A percentile compares a stretch with the other conserved stretches of the same genome.
These are phyloP conservation scores for Conidiobolus incongruus DNA, from an alignment of 371 early-diverging fungal genomes.

Conservation along the genomic window DNA sequence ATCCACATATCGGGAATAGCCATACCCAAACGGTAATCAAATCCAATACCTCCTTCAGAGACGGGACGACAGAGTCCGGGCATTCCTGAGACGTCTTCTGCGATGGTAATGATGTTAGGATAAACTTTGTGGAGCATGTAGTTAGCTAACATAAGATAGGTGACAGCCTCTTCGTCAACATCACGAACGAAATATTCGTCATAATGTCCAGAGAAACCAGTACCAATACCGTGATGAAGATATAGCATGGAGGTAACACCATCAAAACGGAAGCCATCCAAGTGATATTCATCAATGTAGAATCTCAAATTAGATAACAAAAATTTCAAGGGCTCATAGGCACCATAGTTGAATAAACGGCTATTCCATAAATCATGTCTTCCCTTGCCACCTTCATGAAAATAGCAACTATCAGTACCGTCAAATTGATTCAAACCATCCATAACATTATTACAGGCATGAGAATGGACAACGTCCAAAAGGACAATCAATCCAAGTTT, in stretches of 20 bases:
- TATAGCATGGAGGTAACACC: slow-evolving; percentile 95
- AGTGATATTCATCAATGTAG: slow-evolving; percentile 70
- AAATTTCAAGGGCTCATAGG: slow-evolving; percentile 76
- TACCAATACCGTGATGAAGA: slow-evolving; percentile 81
- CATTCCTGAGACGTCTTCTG: slow-evolving; percentile 97
- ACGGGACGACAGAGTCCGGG: slow-evolving; percentile 85
- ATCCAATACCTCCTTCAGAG: slow-evolving; percentile 82
- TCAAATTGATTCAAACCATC: slow-evolving; percentile 92
- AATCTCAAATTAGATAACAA: slow-evolving; percentile 80
- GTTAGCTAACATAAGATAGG: slow-evolving; percentile 80
- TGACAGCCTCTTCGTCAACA: slow-evolving; percentile 69
- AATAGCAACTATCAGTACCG: slow-evolving; percentile 86
- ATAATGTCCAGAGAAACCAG: slow-evolving; percentile 82
- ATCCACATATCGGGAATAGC: slow-evolving; percentile 99
- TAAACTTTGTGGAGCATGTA: slow-evolving; percentile 57
- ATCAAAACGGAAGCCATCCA: slow-evolving; percentile 95
- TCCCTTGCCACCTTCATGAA: slow-evolving; percentile 74
- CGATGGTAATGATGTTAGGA: slow-evolving; percentile 63
- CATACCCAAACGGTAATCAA: slow-evolving; percentile 93
- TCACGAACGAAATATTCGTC: slow-evolving; percentile 74
- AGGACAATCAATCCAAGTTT: slow-evolving; percentile 66
- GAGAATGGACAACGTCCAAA: slow-evolving; percentile 94
- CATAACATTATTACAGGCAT: slow-evolving; percentile 78
- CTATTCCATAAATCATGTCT: slow-evolving; percentile 84
- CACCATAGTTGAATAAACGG: slow-evolving; percentile 81